Evolutionary conservation across 441 rosid genomes (phyloP).

Genomic region (Arabidopsis lyrata): DNA sequence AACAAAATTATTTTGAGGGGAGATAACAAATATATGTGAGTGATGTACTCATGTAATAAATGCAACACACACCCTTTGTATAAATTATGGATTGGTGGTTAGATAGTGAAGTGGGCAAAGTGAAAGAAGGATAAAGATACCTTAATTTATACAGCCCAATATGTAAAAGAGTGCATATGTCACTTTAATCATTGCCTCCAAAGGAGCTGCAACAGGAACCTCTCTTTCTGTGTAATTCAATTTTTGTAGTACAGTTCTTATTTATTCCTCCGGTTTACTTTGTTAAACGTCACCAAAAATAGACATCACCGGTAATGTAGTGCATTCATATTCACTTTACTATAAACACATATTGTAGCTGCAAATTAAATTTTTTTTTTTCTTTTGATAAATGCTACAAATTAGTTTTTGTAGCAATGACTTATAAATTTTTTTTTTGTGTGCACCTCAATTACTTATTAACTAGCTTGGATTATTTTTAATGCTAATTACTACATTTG

Average conservation of each 20-base stretch:
- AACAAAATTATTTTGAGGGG: too few relatives aligned
- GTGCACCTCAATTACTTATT: neutral
- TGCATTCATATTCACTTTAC: neutral
- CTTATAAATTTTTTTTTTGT: neutral
- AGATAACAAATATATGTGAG: neutral
- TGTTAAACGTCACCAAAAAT: neutral
- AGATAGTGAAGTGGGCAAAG: conserved; percentile 15
- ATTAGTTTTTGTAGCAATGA: neutral
- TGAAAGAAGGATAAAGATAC: conserved; percentile 3
- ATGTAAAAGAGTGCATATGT: conserved; percentile 4
- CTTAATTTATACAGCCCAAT: conserved; percentile 12
- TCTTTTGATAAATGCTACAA: too few relatives aligned
- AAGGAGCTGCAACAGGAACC: conserved; percentile 1
- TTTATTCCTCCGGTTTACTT: neutral
- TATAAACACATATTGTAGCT: neutral
- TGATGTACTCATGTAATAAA: conserved; percentile 10
- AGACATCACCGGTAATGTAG: neutral
- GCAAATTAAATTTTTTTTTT: neutral
- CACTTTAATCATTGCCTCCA: conserved; percentile 20
- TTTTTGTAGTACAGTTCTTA: neutral
- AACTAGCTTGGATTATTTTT: neutral
- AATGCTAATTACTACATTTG: neutral
- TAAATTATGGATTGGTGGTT: conserved; percentile 5
- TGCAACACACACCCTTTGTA: neutral
- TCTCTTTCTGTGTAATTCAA: neutral